Base-by-base conservation (phyloP, 305 asterid species). In the Coffea humblotiana region DNA sequence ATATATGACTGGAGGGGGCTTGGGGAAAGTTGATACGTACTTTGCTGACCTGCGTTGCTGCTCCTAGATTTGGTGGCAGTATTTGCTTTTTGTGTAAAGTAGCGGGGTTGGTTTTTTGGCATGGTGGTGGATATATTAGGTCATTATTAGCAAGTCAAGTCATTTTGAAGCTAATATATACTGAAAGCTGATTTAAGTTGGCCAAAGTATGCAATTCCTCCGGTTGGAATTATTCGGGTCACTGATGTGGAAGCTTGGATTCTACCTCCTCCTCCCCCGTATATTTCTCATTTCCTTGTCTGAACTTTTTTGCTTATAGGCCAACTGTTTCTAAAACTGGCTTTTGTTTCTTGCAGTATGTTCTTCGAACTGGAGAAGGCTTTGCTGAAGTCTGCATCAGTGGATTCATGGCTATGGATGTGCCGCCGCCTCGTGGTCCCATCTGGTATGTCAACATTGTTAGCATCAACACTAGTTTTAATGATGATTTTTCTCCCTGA, bases 381-480 rank as follows among this genome's bases (percentile, higher is more conserved):
- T 18, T 60, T 71, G 69, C 89, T 27, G n/a, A 86, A 9, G 35
- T 89, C 70, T 89, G 92, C 70, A 27, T 89, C 71, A 89, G 92
- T 58, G 90, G 90, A 67, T 89, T 89, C 79, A 78, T 80, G 82
- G 90, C 92, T 56, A 51, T 89, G 73, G 92, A 89, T 69, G 78
- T 89, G 73, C 88, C 89, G 0, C 80, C 89, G 35, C 90, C 92
- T 69, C 86, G 87, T 7, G 92, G 92, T 68, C 92, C 92, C 81
- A 81, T 89, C 52, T 89, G 92, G 92, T 89, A 81, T 27, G 89
- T 79, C 45, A 1, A 21, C 51, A 16, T 11, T 47, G 19, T 35
- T 56, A 25, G 14, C 43, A 14, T 49, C 61, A 63, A 25, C 8
- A 27, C 69, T 11, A 18, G 27, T n/a, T 64, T 61, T 61, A 27